These are phyloP conservation scores for Dothideomycetes sp. DNA, from an alignment of 2,329 filamentous ascomycete species.

Conservation along the genomic window DNA sequence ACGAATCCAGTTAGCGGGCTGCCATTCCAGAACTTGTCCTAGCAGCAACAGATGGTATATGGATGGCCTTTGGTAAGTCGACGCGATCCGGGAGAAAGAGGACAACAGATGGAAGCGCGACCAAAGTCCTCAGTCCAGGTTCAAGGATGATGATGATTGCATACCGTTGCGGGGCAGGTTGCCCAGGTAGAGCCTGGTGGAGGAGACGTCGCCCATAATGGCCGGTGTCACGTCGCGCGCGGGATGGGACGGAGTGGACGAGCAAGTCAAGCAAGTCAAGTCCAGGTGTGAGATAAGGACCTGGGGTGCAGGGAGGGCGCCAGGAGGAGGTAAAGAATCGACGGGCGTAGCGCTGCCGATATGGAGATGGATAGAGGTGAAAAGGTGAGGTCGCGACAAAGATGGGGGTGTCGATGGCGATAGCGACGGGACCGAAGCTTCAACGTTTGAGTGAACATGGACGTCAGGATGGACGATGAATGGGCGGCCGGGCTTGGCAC, in stretches of 20 bases:
- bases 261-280: no score
- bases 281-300: no score
- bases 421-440: no score
- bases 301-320: no score
- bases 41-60: background rate
- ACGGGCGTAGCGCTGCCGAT: background rate
- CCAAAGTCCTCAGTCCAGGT: slow-evolving; percentile 7
- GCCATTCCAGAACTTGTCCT: slow-evolving; percentile 13
- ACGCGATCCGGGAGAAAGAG: background rate
- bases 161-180: slow-evolving; percentile 94
- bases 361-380: background rate
- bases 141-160: slow-evolving; percentile 27
- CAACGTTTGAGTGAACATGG: no score
- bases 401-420: no score
- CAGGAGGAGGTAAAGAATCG: background rate
- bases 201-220: slow-evolving; percentile 78
- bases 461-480: no score
- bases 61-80: background rate
- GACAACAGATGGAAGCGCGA: background rate
- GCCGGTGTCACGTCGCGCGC: background rate
- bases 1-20: slow-evolving; percentile 36
- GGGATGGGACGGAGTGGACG: no score
- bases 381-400: background rate
- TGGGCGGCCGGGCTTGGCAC: no score
- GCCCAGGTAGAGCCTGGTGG: slow-evolving; percentile 91